These are phyloP conservation scores for Debaryomycetaceae sp. DNA, from an alignment of 1,139 yeast species.

Conservation along the genomic window DNA sequence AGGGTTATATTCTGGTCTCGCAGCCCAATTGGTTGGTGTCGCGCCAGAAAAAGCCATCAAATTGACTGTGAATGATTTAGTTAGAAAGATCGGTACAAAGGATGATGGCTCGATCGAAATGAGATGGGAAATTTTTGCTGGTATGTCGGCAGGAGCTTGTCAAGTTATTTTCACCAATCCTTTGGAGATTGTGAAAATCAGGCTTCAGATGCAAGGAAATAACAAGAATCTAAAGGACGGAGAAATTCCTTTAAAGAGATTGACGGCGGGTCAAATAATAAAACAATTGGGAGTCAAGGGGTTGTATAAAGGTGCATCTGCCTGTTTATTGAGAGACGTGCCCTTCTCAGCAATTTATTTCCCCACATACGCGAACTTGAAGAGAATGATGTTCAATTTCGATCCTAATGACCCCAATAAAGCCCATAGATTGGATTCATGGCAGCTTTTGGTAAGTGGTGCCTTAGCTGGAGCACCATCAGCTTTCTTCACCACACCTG, in stretches of 20 bases:
- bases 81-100: conserved; percentile 69
- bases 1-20: conserved; percentile 92
- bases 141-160: conserved; percentile 94
- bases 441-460: conserved; percentile 85
- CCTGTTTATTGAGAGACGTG: conserved; percentile 91
- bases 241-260: conserved; percentile 44
- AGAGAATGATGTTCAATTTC: conserved; percentile 75
- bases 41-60: conserved; percentile 99
- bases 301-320: conserved; percentile 85
- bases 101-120: conserved; percentile 60
- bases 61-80: conserved; percentile 87
- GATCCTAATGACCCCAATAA: conserved; percentile 61
- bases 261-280: conserved; percentile 70
- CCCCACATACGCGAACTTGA: conserved; percentile 94
- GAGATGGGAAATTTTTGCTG: conserved; percentile 78
- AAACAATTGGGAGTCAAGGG: conserved; percentile 80
- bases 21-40: conserved; percentile 93
- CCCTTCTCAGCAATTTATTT: conserved; percentile 97
- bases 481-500: conserved; percentile 93
- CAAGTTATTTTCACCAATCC: conserved; percentile 97
- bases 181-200: conserved; percentile 89
- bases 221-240: conserved; percentile 42
- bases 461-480: conserved; percentile 98
- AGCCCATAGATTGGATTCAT: conserved; percentile 59
- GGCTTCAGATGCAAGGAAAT: conserved; percentile 90